A percentile compares a stretch with the other conserved stretches of the same genome.
These are phyloP conservation scores for Tetrahymena elliotti DNA, from an alignment of 73 alveolate species.

Conservation along the genomic window DNA sequence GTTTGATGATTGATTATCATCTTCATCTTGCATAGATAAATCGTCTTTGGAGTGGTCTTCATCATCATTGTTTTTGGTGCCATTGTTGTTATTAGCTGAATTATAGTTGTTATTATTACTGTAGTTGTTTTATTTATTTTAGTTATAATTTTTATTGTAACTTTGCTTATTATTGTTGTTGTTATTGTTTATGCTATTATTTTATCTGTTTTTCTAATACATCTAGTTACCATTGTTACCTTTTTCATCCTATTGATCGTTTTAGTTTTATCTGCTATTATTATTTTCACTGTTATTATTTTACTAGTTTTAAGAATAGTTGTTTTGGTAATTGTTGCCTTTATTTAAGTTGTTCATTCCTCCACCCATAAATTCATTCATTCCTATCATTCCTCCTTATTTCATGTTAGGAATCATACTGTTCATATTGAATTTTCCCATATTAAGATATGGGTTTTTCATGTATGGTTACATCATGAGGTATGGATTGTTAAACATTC, in stretches of 20 bases:
- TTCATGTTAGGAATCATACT: not conserved
- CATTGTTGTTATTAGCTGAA: not conserved
- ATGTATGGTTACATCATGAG: not conserved
- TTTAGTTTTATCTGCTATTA: not conserved
- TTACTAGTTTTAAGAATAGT: not conserved
- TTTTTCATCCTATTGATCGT: not conserved
- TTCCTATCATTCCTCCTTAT: not conserved
- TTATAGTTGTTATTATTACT: not conserved
- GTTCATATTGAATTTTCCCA: not conserved
- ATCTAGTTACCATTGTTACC: not conserved
- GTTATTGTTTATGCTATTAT: not conserved
- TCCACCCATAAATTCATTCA: not conserved
- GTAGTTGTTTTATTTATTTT: not conserved
- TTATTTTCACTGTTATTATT: not conserved
- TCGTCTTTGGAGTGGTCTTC: not conserved
- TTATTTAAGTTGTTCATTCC: not conserved
- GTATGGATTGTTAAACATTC: not conserved
- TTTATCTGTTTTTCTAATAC: not conserved
- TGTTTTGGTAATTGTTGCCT: not conserved
- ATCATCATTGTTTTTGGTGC: not conserved
- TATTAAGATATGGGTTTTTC: not conserved
- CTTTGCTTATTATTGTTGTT: not conserved
- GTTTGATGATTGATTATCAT: not conserved
- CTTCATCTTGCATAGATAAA: not conserved
- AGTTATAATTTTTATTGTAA: not conserved